A percentile compares a stretch with the other conserved stretches of the same genome.
phyloP scores from a whole-genome alignment of 352 stramenopile species.

The Phytophthora europaea region DNA sequence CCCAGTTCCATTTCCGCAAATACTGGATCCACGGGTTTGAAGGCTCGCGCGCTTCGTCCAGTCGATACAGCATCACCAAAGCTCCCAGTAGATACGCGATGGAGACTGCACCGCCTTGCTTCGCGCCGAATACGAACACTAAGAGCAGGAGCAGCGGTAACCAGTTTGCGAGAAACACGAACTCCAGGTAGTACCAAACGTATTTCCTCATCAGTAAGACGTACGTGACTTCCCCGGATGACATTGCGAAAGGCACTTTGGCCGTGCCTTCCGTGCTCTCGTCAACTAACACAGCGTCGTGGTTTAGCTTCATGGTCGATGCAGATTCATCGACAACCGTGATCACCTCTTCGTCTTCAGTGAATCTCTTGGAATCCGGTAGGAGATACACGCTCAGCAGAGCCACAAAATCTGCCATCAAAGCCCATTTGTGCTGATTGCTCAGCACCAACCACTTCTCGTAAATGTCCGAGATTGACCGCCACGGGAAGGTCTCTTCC shows the following conservation, averaged over 20 bases:
- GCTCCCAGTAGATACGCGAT: constrained; percentile 79
- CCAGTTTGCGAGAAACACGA: constrained; percentile 69
- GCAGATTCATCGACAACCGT: constrained; percentile 42
- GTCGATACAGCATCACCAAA: constrained; percentile 81
- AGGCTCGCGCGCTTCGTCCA: constrained; percentile 74
- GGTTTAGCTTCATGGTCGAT: constrained; percentile 16
- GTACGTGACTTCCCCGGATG: constrained; percentile 57
- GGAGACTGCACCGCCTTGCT: constrained; percentile 76
- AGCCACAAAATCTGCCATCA: constrained; percentile 80
- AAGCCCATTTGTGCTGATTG: constrained; percentile 81
- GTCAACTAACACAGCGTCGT: constrained; percentile 11
- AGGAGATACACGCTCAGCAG: constrained; percentile 80
- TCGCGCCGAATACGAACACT: constrained; percentile 79
- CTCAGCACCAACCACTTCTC: constrained; percentile 76
- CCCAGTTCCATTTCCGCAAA: constrained; percentile 87
- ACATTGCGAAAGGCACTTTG: constrained; percentile 15
- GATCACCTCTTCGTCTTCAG: constrained; percentile 39
- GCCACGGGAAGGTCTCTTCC: constrained; percentile 69
- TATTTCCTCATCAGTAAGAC: constrained; percentile 68
- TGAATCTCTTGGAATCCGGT: constrained; percentile 60
- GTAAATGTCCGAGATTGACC: constrained; percentile 57
- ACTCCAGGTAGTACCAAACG: constrained; percentile 79
- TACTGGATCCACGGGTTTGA: constrained; percentile 75
- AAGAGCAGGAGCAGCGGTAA: constrained; percentile 76
- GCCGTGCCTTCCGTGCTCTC: constrained; percentile 7